A percentile compares a stretch with the other conserved stretches of the same genome.
Evolutionary conservation across 106 monocot genomes (phyloP).

Genomic region (Alisma plantagoaquatica): DNA sequence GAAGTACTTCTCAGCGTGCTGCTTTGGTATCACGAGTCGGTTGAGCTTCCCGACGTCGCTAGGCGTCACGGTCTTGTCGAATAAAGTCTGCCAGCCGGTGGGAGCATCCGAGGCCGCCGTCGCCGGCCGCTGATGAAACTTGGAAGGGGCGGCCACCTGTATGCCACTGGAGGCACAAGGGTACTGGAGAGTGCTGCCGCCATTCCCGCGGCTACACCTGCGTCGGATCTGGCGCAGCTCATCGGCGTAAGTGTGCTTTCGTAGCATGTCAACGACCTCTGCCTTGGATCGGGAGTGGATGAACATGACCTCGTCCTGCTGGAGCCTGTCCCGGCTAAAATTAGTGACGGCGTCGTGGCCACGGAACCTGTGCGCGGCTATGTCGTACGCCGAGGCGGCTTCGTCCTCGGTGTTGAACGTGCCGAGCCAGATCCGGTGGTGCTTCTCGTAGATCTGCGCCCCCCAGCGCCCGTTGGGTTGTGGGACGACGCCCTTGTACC

Average conservation of each 20-base stretch:
- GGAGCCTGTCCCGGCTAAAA: slow-evolving; percentile 31
- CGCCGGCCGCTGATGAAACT: not conserved
- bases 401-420: slow-evolving; percentile 65
- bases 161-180: no score
- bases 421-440: slow-evolving; percentile 85
- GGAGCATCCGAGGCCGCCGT: slow-evolving; percentile 5
- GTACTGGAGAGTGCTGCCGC: no score
- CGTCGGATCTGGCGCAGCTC: slow-evolving; percentile 47
- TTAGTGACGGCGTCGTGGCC: slow-evolving; percentile 82
- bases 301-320: slow-evolving; percentile 48
- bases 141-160: not conserved
- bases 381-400: slow-evolving; percentile 72
- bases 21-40: slow-evolving; percentile 82
- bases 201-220: no score
- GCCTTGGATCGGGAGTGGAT: slow-evolving; percentile 54
- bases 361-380: slow-evolving; percentile 74
- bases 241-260: slow-evolving; percentile 83
- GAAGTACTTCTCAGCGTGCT: slow-evolving; percentile 82
- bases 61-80: slow-evolving; percentile 70
- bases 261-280: slow-evolving; percentile 85
- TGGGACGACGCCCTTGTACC: slow-evolving; percentile 72
- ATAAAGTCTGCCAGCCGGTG: no score
- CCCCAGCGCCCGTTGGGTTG: slow-evolving; percentile 90
- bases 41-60: slow-evolving; percentile 89
- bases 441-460: slow-evolving; percentile 86